A percentile compares a stretch with the other conserved stretches of the same genome.
These are phyloP conservation scores for Camelina sativa DNA, from an alignment of 345 rosid genomes.

Conservation along the genomic window DNA sequence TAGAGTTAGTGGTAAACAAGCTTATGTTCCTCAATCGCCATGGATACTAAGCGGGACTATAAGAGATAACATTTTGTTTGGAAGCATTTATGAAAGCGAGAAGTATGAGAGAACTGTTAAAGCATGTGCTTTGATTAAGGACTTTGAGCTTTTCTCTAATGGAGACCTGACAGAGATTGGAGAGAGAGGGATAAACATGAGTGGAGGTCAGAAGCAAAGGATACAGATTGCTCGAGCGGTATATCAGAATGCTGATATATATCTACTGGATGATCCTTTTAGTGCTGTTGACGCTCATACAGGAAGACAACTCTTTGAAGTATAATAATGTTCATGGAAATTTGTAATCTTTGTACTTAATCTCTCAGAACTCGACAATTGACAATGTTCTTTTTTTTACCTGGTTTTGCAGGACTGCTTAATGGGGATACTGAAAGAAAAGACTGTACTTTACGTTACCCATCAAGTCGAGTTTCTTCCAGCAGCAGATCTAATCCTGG, in stretches of 20 bases:
- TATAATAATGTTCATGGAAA: conserved; percentile 27
- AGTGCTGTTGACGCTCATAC: conserved; percentile 99
- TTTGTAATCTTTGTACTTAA: not conserved
- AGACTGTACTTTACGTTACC: conserved; percentile 81
- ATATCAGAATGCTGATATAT: conserved; percentile 90
- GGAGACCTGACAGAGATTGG: conserved; percentile 94
- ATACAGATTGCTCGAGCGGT: conserved; percentile 93
- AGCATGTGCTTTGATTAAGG: conserved; percentile 83
- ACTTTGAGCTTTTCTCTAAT: conserved; percentile 75
- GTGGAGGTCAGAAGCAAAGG: conserved; percentile 98
- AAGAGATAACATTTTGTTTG: conserved; percentile 84
- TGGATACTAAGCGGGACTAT: conserved; percentile 91
- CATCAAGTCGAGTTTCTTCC: conserved; percentile 99
- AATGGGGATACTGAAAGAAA: conserved; percentile 78
- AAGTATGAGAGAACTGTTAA: conserved; percentile 67
- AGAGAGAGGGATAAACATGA: conserved; percentile 96
- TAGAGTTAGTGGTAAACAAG: conserved; percentile 79
- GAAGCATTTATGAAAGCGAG: conserved; percentile 56
- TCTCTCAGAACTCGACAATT: not conserved
- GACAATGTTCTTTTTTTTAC: not conserved
- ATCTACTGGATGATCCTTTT: conserved; percentile 92
- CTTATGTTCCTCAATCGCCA: conserved; percentile 85
- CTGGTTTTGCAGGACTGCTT: conserved; percentile 70
- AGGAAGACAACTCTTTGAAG: conserved; percentile 84
- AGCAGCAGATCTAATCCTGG: conserved; percentile 91